A percentile compares a stretch with the other conserved stretches of the same genome.
Conservation (phyloP, 2,329 filamentous ascomycete genomes). For the Colletotrichum graminicola region DNA sequence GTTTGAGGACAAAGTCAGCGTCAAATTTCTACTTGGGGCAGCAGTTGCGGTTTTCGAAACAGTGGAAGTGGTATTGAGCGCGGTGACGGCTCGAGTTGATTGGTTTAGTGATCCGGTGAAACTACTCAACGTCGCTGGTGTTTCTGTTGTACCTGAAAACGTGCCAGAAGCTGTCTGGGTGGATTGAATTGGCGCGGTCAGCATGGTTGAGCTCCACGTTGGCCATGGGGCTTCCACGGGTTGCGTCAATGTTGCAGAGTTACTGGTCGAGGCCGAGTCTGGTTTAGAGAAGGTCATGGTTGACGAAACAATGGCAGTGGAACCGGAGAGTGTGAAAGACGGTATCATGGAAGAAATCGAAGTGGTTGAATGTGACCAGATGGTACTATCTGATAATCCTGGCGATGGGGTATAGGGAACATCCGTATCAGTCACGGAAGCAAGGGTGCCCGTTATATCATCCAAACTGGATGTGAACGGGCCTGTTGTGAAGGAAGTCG, state of each 20-base stretch:
- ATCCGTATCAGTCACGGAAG: constrained; percentile 12
- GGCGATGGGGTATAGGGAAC: neutral
- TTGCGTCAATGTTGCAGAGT: constrained; percentile 14
- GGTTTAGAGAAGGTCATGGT: neutral
- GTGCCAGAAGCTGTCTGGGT: neutral
- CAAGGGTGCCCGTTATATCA: constrained; percentile 23
- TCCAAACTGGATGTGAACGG: neutral
- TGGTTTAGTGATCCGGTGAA: neutral
- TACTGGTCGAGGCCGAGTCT: neutral
- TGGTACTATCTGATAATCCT: neutral
- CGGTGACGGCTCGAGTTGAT: neutral
- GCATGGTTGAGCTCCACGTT: constrained; percentile 29
- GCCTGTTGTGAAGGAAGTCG: neutral
- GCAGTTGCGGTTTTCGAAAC: neutral
- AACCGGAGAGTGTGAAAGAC: constrained; percentile 20
- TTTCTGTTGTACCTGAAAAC: neutral
- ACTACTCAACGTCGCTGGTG: neutral
- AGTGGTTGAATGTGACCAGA: neutral
- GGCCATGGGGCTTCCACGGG: constrained; percentile 27
- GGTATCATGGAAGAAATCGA: neutral
- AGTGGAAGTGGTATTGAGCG: neutral
- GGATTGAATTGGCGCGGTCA: neutral
- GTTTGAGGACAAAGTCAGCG: neutral
- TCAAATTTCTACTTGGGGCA: neutral
- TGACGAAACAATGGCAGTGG: neutral